phyloP scores from a whole-genome alignment of 108 stramenopile genomes.

The Ochromonas danica region DNA sequence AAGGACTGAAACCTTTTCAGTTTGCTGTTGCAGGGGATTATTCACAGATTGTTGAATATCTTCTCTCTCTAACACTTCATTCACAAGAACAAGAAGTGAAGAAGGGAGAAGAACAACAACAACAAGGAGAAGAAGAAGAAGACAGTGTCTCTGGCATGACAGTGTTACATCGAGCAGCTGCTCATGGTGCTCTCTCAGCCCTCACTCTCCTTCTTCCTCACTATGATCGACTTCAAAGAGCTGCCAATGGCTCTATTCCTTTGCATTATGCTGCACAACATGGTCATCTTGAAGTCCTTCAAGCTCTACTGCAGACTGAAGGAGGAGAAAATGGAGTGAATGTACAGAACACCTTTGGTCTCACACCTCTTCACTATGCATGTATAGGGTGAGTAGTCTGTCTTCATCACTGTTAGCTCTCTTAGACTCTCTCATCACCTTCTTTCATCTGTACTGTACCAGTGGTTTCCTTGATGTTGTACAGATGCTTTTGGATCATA shows the following conservation, averaged over 20 bases:
- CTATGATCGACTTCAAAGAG: not conserved
- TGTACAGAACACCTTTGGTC: not conserved
- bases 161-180: not conserved
- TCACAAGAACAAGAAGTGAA: not conserved
- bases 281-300: not conserved
- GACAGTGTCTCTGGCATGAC: not conserved
- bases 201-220: not conserved
- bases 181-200: not conserved
- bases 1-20: not conserved
- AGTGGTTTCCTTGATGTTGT: not conserved
- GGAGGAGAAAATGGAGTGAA: not conserved
- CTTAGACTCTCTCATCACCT: not conserved
- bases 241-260: not conserved
- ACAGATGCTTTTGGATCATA: not conserved
- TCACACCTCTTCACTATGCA: not conserved
- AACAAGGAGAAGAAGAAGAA: not conserved
- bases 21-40: conserved; percentile 1
- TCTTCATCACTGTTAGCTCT: not conserved
- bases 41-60: not conserved
- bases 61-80: not conserved
- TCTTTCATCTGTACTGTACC: not conserved
- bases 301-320: not conserved
- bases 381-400: not conserved
- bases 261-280: conserved; percentile 8
- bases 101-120: not conserved